Percentiles rank a stretch among this genome's conserved stretches.
These are phyloP conservation scores for Rhododendron griersonianum DNA, from an alignment of 148 eudicot species.

Conservation along the genomic window DNA sequence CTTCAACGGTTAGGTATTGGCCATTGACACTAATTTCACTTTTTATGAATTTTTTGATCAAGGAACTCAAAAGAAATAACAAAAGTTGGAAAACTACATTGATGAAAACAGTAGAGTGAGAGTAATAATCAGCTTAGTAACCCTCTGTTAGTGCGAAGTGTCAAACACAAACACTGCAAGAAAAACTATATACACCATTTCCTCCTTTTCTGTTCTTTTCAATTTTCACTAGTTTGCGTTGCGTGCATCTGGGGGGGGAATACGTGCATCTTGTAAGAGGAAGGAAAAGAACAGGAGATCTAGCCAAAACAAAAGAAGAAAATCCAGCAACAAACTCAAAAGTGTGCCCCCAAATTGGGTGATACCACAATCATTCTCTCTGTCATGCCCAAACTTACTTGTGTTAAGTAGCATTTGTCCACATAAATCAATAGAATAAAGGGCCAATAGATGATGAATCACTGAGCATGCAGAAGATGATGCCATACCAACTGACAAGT, in stretches of 20 bases:
- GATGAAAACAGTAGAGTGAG: background rate
- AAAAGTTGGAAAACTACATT: background rate
- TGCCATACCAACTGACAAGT: background rate
- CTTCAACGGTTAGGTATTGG: background rate
- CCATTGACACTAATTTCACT: constrained; percentile 14
- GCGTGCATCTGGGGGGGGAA: background rate
- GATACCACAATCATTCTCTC: too few relatives aligned
- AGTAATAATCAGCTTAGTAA: background rate
- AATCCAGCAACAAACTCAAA: background rate
- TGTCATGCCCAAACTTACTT: background rate
- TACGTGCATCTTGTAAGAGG: background rate
- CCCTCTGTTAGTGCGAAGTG: background rate
- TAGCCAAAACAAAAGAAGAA: background rate
- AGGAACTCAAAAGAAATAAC: background rate
- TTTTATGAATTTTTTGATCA: background rate
- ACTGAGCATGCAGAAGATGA: background rate
- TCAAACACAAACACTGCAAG: background rate
- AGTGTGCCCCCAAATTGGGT: background rate
- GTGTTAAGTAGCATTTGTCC: background rate
- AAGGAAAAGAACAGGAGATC: background rate
- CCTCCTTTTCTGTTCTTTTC: background rate
- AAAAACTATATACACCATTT: background rate
- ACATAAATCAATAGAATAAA: background rate
- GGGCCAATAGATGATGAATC: background rate
- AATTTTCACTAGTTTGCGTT: background rate